A percentile compares a stretch with the other conserved stretches of the same genome.
Evolutionary conservation across 352 stramenopile species (phyloP).

Genomic region (Phytophthora chlamydospora): DNA sequence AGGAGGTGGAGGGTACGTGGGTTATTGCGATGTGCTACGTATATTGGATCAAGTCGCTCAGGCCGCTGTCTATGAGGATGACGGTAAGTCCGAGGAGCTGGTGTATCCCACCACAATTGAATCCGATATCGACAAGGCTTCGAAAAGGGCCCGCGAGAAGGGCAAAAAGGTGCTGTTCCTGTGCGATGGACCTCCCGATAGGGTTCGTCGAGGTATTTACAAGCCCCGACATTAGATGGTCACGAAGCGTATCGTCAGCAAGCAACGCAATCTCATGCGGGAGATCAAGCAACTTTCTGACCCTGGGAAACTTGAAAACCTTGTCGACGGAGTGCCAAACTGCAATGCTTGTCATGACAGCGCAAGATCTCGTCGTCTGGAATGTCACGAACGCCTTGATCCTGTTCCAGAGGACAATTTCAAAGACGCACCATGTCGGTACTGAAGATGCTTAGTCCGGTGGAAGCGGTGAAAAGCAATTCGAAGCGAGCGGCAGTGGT

Average conservation of each 20-base stretch:
- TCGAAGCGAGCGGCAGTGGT: too few relatives aligned
- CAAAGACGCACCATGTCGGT: neutral
- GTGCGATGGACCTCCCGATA: slow-evolving; percentile 3
- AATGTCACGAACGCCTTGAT: neutral
- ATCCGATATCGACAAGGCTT: too few relatives aligned
- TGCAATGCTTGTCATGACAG: neutral
- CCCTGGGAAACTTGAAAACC: neutral
- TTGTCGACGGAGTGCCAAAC: neutral
- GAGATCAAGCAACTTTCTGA: neutral
- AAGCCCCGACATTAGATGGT: slow-evolving; percentile 1
- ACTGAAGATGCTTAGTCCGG: too few relatives aligned
- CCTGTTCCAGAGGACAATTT: neutral
- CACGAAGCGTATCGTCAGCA: neutral
- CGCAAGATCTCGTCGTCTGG: neutral
- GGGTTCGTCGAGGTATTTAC: neutral
- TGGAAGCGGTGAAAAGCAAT: too few relatives aligned
- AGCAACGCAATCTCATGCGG: neutral
- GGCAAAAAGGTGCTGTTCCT: slow-evolving; percentile 7
- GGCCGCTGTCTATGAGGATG: too few relatives aligned
- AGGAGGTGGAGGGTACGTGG: too few relatives aligned
- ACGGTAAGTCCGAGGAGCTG: too few relatives aligned
- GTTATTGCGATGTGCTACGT: too few relatives aligned
- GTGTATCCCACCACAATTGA: too few relatives aligned
- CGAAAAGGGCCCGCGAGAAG: neutral
- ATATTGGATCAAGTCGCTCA: too few relatives aligned